Base-by-base conservation (phyloP, 73 alveolate species). In the Symbiodinium pilosum region DNA sequence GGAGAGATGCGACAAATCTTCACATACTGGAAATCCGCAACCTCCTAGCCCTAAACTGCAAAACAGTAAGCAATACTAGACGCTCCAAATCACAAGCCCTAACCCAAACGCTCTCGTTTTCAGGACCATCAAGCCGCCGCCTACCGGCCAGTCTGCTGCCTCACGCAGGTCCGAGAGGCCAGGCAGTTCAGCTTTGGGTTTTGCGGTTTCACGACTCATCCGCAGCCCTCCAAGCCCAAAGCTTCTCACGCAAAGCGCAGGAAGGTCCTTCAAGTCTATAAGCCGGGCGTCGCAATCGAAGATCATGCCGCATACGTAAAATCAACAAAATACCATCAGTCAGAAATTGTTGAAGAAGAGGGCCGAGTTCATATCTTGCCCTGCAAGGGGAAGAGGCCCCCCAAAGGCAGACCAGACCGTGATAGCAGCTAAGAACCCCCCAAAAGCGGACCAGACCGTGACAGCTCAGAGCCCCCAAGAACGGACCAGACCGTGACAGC, bases 81-180 rank as follows among this genome's bases (percentile, higher is more conserved):
- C 73, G 24, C 73, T 56, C 59, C 59, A 47, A 56, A 56, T 32
- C 73, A 26, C 21, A 56, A 56, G 21, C 73, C 73, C 73, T 56
- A 56, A 56, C 73, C 73, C 21, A 56, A 56, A 56, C 34, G 43
- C 24, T 24, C 92, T 34, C 8, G 30, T 4, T 41, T 84, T 14
- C 7, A 88, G 95, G 95, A 88, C 95, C 95, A 88, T 88, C 86
- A 88, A 88, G 56, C 95, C 95, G 16, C 95, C 94, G 24, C 85
- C 85, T 59, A 87, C 94, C 43, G 94, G 94, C 8, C 59, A 75
- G 34, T 30, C 52, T 11, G 40, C 75, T 5, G 73, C 92, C 75
- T 43, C 75, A 0, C 93, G 36, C 54, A 47, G 51, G 52, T 30
- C 81, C 3, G 8, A 20, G 8, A 59, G 77, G 77, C 32, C 64